Conservation (phyloP, 768 basidiomycete genomes). For the Lentinula detonsa region DNA sequence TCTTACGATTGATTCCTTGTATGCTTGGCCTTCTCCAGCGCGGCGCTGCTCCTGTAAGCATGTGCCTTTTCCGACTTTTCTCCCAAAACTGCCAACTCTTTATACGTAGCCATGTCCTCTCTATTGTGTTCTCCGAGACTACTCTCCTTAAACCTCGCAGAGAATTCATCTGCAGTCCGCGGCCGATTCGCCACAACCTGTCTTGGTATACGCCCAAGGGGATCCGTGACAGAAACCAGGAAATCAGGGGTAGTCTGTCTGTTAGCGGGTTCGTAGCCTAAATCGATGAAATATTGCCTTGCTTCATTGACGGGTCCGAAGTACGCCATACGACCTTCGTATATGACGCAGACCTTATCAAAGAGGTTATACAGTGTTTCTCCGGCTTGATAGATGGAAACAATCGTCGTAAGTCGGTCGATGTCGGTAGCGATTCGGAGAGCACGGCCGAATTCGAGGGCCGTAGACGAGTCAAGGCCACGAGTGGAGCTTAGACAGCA, state of each 20-base stretch:
- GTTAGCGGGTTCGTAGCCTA: constrained; percentile 58
- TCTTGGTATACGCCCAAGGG: constrained; percentile 47
- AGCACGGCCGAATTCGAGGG: constrained; percentile 64
- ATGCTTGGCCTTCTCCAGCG: constrained; percentile 43
- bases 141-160: constrained; percentile 37
- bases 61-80: constrained; percentile 34
- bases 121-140: constrained; percentile 32
- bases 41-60: constrained; percentile 42
- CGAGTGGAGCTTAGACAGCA: constrained; percentile 49
- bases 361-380: constrained; percentile 60
- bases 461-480: constrained; percentile 64
- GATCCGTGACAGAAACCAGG: constrained; percentile 57
- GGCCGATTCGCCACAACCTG: constrained; percentile 38
- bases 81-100: constrained; percentile 27
- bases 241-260: constrained; percentile 65
- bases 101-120: constrained; percentile 41
- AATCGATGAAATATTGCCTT: constrained; percentile 64
- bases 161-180: constrained; percentile 54
- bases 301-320: constrained; percentile 65
- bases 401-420: constrained; percentile 51
- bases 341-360: constrained; percentile 74
- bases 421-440: constrained; percentile 61
- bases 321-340: constrained; percentile 70
- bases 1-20: constrained; percentile 22
- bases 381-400: constrained; percentile 83